phyloP scores from a whole-genome alignment of 2,329 filamentous ascomycete species.

The Atkinsonella texensis region DNA sequence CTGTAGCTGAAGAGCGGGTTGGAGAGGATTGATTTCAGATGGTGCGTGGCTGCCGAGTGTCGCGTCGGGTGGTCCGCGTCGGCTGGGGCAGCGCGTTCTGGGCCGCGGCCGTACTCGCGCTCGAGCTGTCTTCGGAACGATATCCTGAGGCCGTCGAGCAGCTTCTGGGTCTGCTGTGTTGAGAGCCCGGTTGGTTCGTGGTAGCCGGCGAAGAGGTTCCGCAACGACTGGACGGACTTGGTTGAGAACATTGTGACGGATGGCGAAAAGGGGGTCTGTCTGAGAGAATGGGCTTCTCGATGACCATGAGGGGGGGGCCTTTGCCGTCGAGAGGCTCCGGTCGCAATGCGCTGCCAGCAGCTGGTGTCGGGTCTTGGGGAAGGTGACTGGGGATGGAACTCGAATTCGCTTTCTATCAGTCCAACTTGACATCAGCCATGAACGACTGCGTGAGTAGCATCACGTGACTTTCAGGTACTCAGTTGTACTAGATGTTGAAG shows the following conservation, averaged over 20 bases:
- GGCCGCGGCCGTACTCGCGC: constrained; percentile 38
- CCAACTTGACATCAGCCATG: too few species aligned
- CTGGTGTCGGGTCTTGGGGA: not conserved
- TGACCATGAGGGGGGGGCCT: not conserved
- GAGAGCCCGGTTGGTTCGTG: constrained; percentile 42
- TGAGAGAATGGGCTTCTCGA: not conserved
- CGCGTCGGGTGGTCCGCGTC: constrained; percentile 17
- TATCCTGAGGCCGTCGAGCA: constrained; percentile 42
- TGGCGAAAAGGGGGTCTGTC: not conserved
- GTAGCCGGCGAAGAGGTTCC: constrained; percentile 28
- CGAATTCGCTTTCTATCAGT: too few species aligned
- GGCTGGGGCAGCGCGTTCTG: constrained; percentile 13
- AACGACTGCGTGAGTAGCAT: not conserved
- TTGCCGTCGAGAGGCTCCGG: constrained; percentile 8
- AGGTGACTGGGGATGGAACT: too few species aligned
- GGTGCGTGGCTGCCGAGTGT: constrained; percentile 28
- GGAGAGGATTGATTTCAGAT: constrained; percentile 43
- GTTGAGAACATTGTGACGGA: constrained; percentile 24
- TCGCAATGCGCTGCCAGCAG: constrained; percentile 2
- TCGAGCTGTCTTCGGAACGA: constrained; percentile 49
- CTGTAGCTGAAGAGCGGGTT: constrained; percentile 41
- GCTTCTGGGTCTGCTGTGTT: constrained; percentile 37
- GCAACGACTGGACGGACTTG: constrained; percentile 24
- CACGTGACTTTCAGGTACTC: not conserved
- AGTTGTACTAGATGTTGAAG: too few species aligned